Conservation (phyloP, 1,284 basidiomycete species). For the Naganishia sp. region DNA sequence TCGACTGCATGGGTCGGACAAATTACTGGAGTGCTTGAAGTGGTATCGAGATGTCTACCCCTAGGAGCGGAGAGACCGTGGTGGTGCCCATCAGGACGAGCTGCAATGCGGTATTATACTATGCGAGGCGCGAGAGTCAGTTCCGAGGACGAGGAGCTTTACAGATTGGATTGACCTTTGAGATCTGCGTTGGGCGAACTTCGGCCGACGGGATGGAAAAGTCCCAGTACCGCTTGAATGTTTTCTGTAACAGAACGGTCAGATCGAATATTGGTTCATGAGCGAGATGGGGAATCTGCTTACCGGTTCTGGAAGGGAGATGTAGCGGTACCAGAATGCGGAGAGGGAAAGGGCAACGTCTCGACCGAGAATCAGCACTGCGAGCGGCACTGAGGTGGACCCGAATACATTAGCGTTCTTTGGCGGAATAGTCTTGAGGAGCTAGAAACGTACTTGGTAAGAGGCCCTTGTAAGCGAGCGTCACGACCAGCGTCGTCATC, state of each 20-base stretch:
- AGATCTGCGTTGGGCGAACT: conserved; percentile 83
- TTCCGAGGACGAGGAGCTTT: conserved; percentile 33
- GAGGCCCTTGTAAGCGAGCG: conserved; percentile 77
- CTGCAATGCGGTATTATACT: conserved; percentile 93
- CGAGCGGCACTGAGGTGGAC: conserved; percentile 69
- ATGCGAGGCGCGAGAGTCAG: neutral
- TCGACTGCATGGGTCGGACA: conserved; percentile 2
- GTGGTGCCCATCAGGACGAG: conserved; percentile 84
- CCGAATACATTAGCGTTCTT: neutral
- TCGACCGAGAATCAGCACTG: conserved; percentile 81
- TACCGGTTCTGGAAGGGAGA: conserved; percentile 81
- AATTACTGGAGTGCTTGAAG: conserved; percentile 68
- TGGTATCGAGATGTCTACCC: conserved; percentile 61
- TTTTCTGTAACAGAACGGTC: conserved; percentile 66
- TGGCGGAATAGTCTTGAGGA: too few species aligned
- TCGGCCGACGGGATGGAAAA: conserved; percentile 91
- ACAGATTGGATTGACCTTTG: conserved; percentile 64
- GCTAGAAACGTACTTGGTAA: conserved; percentile 65
- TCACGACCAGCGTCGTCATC: conserved; percentile 90
- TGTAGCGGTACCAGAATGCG: conserved; percentile 92
- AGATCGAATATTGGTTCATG: neutral
- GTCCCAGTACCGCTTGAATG: conserved; percentile 88
- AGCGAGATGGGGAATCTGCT: conserved; percentile 43
- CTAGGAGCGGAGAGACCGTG: conserved; percentile 78
- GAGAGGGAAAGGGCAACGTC: conserved; percentile 84